Base-by-base conservation (phyloP, 2,329 filamentous ascomycete species). In the Lecanoromycetidae sp. region DNA sequence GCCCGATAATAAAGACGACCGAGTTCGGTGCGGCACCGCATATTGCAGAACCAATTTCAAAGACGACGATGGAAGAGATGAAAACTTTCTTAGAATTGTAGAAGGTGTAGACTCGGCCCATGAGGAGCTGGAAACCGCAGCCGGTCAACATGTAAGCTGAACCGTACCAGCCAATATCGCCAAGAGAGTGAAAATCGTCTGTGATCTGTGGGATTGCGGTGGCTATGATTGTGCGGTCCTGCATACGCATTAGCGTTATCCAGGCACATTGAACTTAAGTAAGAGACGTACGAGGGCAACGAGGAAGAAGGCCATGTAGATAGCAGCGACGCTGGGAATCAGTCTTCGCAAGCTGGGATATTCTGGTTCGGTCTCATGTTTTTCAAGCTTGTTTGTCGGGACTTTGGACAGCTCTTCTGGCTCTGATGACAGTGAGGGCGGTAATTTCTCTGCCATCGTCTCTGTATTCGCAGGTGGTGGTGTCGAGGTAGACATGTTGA, bases 81-180 rank as follows among this genome's bases (percentile, higher is more conserved):
- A 65, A 70, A 2, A 66, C 61, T 51, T 58, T 63, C 51, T 70
- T 70, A 55, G 68, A 63, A 50, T 61, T 61, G 55, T 62, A 69
- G 48, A 70, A 70, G 13, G 65, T 71, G 54, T 70, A 72, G 34
- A 71, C 52, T 45, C 67, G 69, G 27, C 65, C 65, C 44, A 63
- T 64, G 26, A 64, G 57, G 5, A 68, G 57, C 35, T 51, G 50
- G 23, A 56, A 54, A 5, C 48, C 38, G 33, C 39, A 44, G 23
- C 72, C 74, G 12, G 75, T 76, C 52, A 80, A 63, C 68, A 79
- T 73, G 58, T 77, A 78, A 1, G 53, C 46, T 26, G 73, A 75
- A 5, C 72, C 75, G 57, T 80, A 80, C 77, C 77, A 81, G 41
- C 75, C 76, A 50, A 80, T 74, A 49, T 80, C 77, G 2, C 71